Conservation (phyloP, 1,284 basidiomycete genomes). For the Ganoderma resinaceum region DNA sequence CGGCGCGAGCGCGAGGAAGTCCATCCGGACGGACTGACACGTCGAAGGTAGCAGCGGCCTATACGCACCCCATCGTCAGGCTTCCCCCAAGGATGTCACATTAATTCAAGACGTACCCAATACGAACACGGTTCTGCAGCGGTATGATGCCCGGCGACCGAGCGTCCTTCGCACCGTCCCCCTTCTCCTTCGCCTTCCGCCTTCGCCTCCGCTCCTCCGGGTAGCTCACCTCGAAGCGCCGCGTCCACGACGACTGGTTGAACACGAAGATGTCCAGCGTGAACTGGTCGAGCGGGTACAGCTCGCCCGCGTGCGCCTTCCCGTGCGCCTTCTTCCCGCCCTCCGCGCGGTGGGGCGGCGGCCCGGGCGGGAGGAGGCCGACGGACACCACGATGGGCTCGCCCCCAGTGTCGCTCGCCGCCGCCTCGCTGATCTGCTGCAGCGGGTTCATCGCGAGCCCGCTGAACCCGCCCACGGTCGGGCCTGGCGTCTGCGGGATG, state of each 20-base stretch:
- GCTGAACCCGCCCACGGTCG: slow-evolving; percentile 47
- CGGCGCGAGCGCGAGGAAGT: slow-evolving; percentile 81
- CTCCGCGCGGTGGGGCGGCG: slow-evolving; percentile 32
- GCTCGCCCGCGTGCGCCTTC: slow-evolving; percentile 38
- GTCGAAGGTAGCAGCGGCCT: slow-evolving; percentile 83
- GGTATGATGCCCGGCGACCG: slow-evolving; percentile 72
- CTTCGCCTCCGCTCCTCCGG: slow-evolving; percentile 61
- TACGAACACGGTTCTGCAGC: slow-evolving; percentile 81
- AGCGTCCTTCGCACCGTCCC: slow-evolving; percentile 33
- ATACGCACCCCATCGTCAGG: no score
- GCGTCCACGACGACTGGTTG: slow-evolving; percentile 81
- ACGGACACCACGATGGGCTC: slow-evolving; percentile 79
- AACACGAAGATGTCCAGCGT: slow-evolving; percentile 88
- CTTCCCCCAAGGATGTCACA: background rate
- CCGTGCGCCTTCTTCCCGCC: slow-evolving; percentile 31
- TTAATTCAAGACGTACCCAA: slow-evolving; percentile 65
- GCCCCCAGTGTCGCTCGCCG: slow-evolving; percentile 35
- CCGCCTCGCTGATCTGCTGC: slow-evolving; percentile 15
- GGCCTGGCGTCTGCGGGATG: slow-evolving; percentile 63
- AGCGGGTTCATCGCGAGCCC: slow-evolving; percentile 23
- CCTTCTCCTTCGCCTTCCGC: slow-evolving; percentile 47
- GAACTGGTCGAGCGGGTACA: slow-evolving; percentile 80
- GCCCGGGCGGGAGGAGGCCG: slow-evolving; percentile 68
- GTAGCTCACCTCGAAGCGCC: slow-evolving; percentile 83
- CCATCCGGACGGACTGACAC: slow-evolving; percentile 87